phyloP scores from a whole-genome alignment of 495 filamentous ascomycete species.

The Neurospora sublineolata region DNA sequence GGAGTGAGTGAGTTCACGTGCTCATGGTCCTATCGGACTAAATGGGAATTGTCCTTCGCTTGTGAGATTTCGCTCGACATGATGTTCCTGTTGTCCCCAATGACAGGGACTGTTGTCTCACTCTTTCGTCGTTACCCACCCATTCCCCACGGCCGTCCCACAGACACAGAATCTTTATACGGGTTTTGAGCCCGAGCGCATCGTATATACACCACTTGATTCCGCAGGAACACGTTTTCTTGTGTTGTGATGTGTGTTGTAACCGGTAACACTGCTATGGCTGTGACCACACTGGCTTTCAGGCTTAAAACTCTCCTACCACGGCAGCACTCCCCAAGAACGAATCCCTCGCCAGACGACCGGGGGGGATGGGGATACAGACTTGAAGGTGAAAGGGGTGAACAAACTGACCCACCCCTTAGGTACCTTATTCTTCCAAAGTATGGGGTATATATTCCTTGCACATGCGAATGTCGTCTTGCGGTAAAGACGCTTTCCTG shows the following conservation, averaged over 20 bases:
- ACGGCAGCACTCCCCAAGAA: background rate
- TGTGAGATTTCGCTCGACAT: background rate
- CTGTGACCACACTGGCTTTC: background rate
- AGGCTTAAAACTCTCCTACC: background rate
- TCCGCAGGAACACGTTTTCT: background rate
- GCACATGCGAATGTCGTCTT: background rate
- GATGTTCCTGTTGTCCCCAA: background rate
- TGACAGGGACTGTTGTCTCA: background rate
- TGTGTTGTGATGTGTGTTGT: background rate
- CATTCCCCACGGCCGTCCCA: background rate
- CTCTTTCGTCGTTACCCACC: background rate
- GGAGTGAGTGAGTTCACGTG: background rate
- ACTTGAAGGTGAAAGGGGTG: background rate
- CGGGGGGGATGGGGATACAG: background rate
- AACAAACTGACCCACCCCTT: background rate
- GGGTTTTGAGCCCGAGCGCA: background rate
- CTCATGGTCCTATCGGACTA: background rate
- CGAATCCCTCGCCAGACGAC: background rate
- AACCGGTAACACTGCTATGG: background rate
- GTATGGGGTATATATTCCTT: background rate
- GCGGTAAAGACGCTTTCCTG: background rate
- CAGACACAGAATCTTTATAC: background rate
- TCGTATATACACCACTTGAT: background rate
- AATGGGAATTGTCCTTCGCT: background rate
- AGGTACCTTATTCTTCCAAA: background rate